Evolutionary conservation across 768 basidiomycete genomes (phyloP).

Genomic region (Suillus placidus): DNA sequence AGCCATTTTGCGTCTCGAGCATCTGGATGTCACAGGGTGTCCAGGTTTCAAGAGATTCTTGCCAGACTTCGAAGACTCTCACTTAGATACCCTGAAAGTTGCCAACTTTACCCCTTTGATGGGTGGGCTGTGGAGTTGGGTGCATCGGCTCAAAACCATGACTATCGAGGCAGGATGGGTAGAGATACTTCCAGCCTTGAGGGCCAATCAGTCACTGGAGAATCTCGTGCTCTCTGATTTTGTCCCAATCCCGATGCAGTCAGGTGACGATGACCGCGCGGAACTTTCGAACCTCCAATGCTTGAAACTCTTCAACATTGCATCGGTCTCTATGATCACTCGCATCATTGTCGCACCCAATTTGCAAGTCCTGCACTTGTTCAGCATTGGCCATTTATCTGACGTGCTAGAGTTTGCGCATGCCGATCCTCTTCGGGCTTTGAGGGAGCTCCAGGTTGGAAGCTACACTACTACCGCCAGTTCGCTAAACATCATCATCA

Average conservation of each 20-base stretch:
- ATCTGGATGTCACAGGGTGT: constrained; percentile 32
- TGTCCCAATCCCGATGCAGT: too few species aligned
- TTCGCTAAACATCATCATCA: constrained; percentile 36
- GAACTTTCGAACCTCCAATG: constrained; percentile 38
- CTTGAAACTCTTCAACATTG: constrained; percentile 36
- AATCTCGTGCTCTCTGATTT: constrained; percentile 18
- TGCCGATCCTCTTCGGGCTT: background rate
- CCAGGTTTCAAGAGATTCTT: background rate
- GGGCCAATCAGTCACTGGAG: constrained; percentile 29
- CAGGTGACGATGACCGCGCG: background rate
- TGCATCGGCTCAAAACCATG: constrained; percentile 11
- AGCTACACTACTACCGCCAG: constrained; percentile 36
- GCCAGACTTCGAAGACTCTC: constrained; percentile 22
- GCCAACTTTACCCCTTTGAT: constrained; percentile 11
- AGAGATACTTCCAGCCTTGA: constrained; percentile 11
- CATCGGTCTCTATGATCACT: background rate
- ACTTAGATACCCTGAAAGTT: constrained; percentile 30
- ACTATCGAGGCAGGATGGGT: background rate
- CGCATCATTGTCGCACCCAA: constrained; percentile 26
- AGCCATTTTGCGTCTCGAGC: constrained; percentile 40
- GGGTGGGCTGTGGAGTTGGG: constrained; percentile 23
- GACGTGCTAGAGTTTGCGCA: constrained; percentile 27
- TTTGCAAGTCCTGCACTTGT: constrained; percentile 26
- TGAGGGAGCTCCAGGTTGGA: constrained; percentile 38
- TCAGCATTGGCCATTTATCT: constrained; percentile 15